Conservation (phyloP, 2,329 filamentous ascomycete species). For the Escovopsis sp. region DNA sequence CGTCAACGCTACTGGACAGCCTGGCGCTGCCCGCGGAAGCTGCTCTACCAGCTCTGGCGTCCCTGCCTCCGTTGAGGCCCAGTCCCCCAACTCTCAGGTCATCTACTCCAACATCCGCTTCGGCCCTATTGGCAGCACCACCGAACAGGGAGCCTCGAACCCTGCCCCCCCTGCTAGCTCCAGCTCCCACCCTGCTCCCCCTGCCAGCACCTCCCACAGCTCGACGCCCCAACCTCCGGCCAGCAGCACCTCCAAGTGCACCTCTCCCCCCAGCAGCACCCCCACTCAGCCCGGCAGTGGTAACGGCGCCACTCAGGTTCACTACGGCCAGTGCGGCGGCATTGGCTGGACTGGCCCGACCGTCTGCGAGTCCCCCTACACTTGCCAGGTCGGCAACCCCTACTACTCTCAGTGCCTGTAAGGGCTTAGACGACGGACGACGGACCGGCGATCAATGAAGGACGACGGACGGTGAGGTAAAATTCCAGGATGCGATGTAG, state of each 20-base stretch:
- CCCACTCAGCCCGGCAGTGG: not conserved
- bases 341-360: conserved; percentile 20
- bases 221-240: not conserved
- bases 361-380: conserved; percentile 19
- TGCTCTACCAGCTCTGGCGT: conserved; percentile 38
- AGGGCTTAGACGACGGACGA: not conserved
- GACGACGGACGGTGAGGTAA: too few species aligned
- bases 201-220: too few species aligned
- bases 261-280: too few species aligned
- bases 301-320: conserved; percentile 5
- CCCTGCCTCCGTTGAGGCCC: conserved; percentile 33
- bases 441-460: too few species aligned
- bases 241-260: not conserved
- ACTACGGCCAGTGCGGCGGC: conserved; percentile 25
- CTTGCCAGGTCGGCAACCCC: conserved; percentile 23
- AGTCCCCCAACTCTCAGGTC: conserved; percentile 33
- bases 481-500: too few species aligned
- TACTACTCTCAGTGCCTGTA: conserved; percentile 29
- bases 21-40: conserved; percentile 38
- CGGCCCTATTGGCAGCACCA: conserved; percentile 38
- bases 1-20: conserved; percentile 22
- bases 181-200: not conserved
- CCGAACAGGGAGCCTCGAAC: conserved; percentile 5
- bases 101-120: conserved; percentile 46
- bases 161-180: conserved; percentile 5